Evolutionary conservation across 768 basidiomycete species (phyloP).

Genomic region (Kwoniella shandongensis): DNA sequence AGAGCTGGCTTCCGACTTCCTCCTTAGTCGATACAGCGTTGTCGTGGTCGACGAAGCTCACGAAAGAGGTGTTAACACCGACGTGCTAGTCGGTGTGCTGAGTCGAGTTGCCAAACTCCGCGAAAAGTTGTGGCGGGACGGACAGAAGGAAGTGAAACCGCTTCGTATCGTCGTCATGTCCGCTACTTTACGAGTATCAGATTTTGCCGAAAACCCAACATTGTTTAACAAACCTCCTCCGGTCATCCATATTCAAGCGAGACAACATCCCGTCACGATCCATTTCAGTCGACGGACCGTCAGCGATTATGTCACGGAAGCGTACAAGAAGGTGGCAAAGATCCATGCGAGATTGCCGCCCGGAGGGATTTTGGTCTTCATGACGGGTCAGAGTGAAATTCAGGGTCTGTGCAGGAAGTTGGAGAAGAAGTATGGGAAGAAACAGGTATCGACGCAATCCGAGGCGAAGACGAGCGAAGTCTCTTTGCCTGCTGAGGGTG

Average conservation of each 20-base stretch:
- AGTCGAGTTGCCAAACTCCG: slow-evolving; percentile 86
- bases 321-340: slow-evolving; percentile 82
- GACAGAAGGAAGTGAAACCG: slow-evolving; percentile 59
- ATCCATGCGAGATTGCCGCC: slow-evolving; percentile 90
- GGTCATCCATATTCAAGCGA: slow-evolving; percentile 79
- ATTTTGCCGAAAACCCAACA: slow-evolving; percentile 81
- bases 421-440: slow-evolving; percentile 71
- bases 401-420: slow-evolving; percentile 75
- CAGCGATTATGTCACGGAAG: slow-evolving; percentile 85
- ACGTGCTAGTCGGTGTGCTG: slow-evolving; percentile 94
- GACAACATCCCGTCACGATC: slow-evolving; percentile 91
- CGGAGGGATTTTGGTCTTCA: slow-evolving; percentile 89
- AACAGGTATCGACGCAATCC: slow-evolving; percentile 59
- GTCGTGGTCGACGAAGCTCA: slow-evolving; percentile 98
- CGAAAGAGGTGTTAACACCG: slow-evolving; percentile 96
- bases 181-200: slow-evolving; percentile 87
- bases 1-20: slow-evolving; percentile 86
- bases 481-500: slow-evolving; percentile 16
- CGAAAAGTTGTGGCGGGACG: slow-evolving; percentile 78
- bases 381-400: slow-evolving; percentile 97
- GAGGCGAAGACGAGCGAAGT: slow-evolving; percentile 2
- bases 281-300: slow-evolving; percentile 87
- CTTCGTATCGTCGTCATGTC: slow-evolving; percentile 97
- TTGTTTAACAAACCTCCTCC: slow-evolving; percentile 86
- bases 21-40: slow-evolving; percentile 90